phyloP scores from a whole-genome alignment of 1,284 basidiomycete genomes.

The Coniophora puteana region DNA sequence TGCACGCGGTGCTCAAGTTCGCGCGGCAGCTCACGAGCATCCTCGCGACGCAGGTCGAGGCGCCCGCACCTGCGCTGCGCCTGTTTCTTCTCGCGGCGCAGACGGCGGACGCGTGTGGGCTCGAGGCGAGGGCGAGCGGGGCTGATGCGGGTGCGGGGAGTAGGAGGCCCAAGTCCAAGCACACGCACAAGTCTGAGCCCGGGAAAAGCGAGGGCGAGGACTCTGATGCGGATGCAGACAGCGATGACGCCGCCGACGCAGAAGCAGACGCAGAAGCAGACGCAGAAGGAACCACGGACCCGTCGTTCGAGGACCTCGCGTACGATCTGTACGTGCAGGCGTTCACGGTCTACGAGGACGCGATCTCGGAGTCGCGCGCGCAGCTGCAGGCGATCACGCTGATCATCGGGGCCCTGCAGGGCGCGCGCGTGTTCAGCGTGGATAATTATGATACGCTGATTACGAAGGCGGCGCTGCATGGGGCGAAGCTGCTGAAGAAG shows the following conservation, averaged over 20 bases:
- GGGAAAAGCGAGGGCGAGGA: too few relatives aligned
- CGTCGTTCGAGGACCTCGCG: conserved; percentile 91
- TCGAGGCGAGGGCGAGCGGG: conserved; percentile 74
- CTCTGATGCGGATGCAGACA: too few relatives aligned
- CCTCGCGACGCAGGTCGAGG: conserved; percentile 87
- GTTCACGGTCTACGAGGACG: conserved; percentile 94
- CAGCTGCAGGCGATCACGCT: conserved; percentile 92
- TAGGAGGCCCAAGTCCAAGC: too few relatives aligned
- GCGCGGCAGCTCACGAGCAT: conserved; percentile 88
- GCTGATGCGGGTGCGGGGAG: too few relatives aligned
- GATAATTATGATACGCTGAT: conserved; percentile 96
- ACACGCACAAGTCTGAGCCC: too few relatives aligned
- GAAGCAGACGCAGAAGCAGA: too few relatives aligned
- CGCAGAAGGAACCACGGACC: too few relatives aligned
- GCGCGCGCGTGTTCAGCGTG: conserved; percentile 79
- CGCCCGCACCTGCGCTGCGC: conserved; percentile 84
- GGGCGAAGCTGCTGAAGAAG: conserved; percentile 92
- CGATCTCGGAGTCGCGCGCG: conserved; percentile 87
- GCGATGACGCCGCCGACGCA: too few relatives aligned
- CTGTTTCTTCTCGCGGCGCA: conserved; percentile 94
- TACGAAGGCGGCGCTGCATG: conserved; percentile 93
- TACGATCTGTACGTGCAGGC: conserved; percentile 97
- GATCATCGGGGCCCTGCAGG: conserved; percentile 85
- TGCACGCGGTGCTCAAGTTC: conserved; percentile 85
- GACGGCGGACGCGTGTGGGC: conserved; percentile 86